These are phyloP conservation scores for Halenospora varia DNA, from an alignment of 495 filamentous ascomycete species.

Conservation along the genomic window DNA sequence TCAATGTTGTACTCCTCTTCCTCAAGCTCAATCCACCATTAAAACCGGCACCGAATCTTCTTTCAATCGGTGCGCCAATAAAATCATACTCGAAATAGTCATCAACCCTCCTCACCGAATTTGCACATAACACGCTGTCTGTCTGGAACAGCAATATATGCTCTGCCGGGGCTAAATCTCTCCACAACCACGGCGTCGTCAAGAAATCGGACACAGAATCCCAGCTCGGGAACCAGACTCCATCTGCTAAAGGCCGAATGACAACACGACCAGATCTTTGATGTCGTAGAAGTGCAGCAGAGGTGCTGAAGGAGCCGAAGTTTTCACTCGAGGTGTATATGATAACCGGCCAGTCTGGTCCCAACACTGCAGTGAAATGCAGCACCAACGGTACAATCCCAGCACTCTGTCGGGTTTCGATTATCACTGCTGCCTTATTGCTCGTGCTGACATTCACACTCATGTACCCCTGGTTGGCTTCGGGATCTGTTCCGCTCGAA, in stretches of 20 bases:
- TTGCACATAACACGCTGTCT: slow-evolving; percentile 19
- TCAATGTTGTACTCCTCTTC: slow-evolving; percentile 17
- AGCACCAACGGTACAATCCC: slow-evolving; percentile 21
- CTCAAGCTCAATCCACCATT: slow-evolving; percentile 24
- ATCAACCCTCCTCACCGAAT: slow-evolving; percentile 14
- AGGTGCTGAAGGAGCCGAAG: slow-evolving; percentile 14
- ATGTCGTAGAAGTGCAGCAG: slow-evolving; percentile 8
- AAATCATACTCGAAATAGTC: slow-evolving; percentile 25
- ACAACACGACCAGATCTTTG: slow-evolving; percentile 5
- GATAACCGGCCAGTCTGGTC: slow-evolving; percentile 28
- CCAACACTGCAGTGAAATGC: slow-evolving; percentile 32
- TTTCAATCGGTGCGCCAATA: slow-evolving; percentile 20
- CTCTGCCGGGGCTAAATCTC: slow-evolving; percentile 18
- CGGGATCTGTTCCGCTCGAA: neutral
- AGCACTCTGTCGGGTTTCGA: slow-evolving; percentile 16
- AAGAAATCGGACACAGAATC: slow-evolving; percentile 19
- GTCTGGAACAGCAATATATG: slow-evolving; percentile 21
- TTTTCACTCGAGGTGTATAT: slow-evolving; percentile 24
- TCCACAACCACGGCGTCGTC: slow-evolving; percentile 19
- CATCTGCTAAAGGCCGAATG: slow-evolving; percentile 11
- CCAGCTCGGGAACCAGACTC: slow-evolving; percentile 14
- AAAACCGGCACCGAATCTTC: slow-evolving; percentile 10
- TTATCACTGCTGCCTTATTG: slow-evolving; percentile 20
- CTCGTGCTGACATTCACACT: slow-evolving; percentile 18
- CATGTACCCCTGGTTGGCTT: neutral